Evolutionary conservation across 305 asterid species (phyloP), one percentile per base, ranked within the genome.

Genomic region (Fraxinus latifolia): DNA sequence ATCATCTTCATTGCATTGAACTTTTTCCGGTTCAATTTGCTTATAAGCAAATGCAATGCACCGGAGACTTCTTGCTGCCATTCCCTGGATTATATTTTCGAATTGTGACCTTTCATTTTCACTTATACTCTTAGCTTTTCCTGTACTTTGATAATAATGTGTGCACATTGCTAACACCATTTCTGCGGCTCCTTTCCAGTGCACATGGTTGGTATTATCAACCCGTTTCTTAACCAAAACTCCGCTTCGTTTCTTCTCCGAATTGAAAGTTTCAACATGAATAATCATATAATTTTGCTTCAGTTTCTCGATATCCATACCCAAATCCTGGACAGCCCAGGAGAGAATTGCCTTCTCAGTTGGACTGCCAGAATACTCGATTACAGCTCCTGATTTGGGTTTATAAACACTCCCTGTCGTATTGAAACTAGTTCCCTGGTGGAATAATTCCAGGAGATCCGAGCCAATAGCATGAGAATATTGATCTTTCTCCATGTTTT

Each of bases 11-110:
- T 78, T 72, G 3, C 81, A 73, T 17, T 47, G 34, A 29, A 36
- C 2, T 55, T 84, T 80, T 12, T 55, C 50, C 6, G 82, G 32
- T 71, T 71, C 77, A 39, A 39, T 65, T 82, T 29, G 82, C 77
- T 80, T 85, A 81, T 82, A 79, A 6, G 95, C 91, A 33, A 90
- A 90, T 37, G 92, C 95, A 68, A 91, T 86, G 89, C 92, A 91
- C 7, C 91, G 85, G 44, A 86, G 88, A 79, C 92, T 87, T 53
- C 87, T 84, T 0, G 90, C 88, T 7, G 88, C 90, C 90, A 91
- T 91, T 50, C 89, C 90, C 36, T 88, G 85, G 2, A 91, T 89
- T 31, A 82, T 83, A 0, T 37, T 78, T 42, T 85, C 86, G 25
- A 89, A 65, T 17, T 81, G 80, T 14, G 79, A 60, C 53, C 89